Conservation (phyloP, 176 grass and related monocot genomes). For the Pontederia paniculata region DNA sequence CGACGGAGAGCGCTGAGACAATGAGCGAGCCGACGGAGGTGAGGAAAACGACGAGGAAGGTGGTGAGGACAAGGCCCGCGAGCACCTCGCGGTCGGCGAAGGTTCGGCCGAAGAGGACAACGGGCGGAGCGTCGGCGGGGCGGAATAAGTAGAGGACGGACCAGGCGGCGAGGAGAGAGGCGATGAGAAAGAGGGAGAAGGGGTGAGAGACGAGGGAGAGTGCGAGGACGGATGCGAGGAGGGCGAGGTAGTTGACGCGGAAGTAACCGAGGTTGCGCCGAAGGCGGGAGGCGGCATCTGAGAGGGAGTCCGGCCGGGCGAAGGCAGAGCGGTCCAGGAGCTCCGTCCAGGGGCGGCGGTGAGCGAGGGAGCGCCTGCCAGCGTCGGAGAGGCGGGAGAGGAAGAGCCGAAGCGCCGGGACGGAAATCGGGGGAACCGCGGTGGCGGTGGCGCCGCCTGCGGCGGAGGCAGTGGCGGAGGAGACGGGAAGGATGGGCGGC, state of each 20-base stretch:
- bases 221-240: constrained; percentile 34
- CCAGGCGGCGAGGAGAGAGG: too few relatives aligned
- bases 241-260: constrained; percentile 70
- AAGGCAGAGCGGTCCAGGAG: constrained; percentile 51
- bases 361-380: constrained; percentile 50
- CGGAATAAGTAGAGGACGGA: too few relatives aligned
- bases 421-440: constrained; percentile 18
- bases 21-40: too few relatives aligned
- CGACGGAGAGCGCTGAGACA: too few relatives aligned
- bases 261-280: constrained; percentile 81
- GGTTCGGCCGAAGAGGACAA: too few relatives aligned
- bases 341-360: constrained; percentile 74
- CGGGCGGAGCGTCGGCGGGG: too few relatives aligned
- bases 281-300: constrained; percentile 38
- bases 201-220: constrained; percentile 59
- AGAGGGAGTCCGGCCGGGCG: constrained; percentile 39
- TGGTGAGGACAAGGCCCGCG: too few relatives aligned
- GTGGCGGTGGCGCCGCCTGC: constrained; percentile 20
- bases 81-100: too few relatives aligned
- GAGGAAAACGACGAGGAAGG: too few relatives aligned
- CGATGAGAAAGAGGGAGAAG: too few relatives aligned
- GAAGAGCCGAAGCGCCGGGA: constrained; percentile 48
- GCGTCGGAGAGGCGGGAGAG: constrained; percentile 55
- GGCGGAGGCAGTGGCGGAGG: constrained; percentile 1
- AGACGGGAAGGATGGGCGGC: not conserved